phyloP scores from a whole-genome alignment of 163 green algal genomes.

The Chlamydomonas reinhardtii region DNA sequence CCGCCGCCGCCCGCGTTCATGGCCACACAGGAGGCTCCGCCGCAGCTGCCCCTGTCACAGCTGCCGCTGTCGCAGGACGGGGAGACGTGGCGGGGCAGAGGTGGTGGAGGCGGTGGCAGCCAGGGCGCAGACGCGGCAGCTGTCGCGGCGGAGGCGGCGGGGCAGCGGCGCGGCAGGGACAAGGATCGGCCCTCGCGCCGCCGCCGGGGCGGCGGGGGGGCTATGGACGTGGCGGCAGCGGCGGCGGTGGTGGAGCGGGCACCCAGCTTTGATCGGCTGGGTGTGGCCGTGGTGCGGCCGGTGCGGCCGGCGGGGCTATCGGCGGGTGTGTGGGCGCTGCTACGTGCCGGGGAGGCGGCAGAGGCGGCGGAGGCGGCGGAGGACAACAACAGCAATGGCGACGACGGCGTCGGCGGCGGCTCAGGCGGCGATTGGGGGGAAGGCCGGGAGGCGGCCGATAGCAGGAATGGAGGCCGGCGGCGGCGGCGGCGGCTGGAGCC shows the following conservation, averaged over 20 bases:
- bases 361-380: not conserved
- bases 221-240: too few species aligned
- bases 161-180: not conserved
- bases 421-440: too few species aligned
- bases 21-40: not conserved
- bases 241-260: too few species aligned
- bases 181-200: not conserved
- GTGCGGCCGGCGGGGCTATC: conserved; percentile 1
- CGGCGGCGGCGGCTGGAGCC: not conserved
- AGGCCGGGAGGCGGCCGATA: too few species aligned
- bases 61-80: too few species aligned
- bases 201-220: not conserved
- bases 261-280: not conserved
- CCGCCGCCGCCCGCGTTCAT: not conserved
- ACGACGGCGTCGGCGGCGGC: not conserved
- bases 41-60: not conserved
- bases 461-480: not conserved
- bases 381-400: not conserved
- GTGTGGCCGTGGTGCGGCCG: conserved; percentile 6
- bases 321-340: not conserved
- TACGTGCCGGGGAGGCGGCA: not conserved
- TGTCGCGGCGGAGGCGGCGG: not conserved
- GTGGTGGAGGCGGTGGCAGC: too few species aligned
- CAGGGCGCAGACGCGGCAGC: too few species aligned
- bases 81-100: too few species aligned